phyloP scores from a whole-genome alignment of 768 basidiomycete species.

The Pleurotus cornucopiae region DNA sequence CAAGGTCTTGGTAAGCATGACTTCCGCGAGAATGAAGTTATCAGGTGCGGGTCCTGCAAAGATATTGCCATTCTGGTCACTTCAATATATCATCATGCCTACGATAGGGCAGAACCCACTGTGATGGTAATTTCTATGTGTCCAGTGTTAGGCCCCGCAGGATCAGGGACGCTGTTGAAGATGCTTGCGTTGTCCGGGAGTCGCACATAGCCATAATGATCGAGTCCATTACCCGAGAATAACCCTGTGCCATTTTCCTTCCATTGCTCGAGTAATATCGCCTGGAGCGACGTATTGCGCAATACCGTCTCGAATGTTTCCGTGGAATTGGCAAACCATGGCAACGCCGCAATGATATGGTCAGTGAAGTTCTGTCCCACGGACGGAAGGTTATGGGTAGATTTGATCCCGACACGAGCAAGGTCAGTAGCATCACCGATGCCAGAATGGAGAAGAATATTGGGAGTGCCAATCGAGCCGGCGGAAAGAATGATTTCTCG shows the following conservation, averaged over 20 bases:
- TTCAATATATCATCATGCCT: not conserved
- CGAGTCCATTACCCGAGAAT: constrained; percentile 8
- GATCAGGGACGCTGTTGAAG: constrained; percentile 25
- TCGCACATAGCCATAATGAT: constrained; percentile 16
- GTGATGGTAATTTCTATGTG: constrained; percentile 30
- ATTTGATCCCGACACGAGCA: constrained; percentile 7
- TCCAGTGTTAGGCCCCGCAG: constrained; percentile 29
- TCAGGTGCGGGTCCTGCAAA: constrained; percentile 18
- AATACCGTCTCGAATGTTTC: constrained; percentile 13
- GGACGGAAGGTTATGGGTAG: constrained; percentile 16
- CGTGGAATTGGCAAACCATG: constrained; percentile 9
- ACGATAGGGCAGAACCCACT: constrained; percentile 15
- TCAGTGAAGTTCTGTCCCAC: constrained; percentile 24
- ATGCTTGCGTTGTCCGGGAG: constrained; percentile 24
- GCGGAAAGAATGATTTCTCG: constrained; percentile 27
- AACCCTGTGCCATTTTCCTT: constrained; percentile 14
- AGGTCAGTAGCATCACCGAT: constrained; percentile 17
- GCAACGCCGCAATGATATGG: constrained; percentile 10
- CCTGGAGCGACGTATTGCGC: constrained; percentile 10
- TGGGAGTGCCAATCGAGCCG: constrained; percentile 23
- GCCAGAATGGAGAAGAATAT: constrained; percentile 20
- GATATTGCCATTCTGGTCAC: not conserved
- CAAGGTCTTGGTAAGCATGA: constrained; percentile 26
- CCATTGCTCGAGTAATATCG: constrained; percentile 16
- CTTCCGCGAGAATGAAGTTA: constrained; percentile 23